A percentile compares a stretch with the other conserved stretches of the same genome.
phyloP scores from a whole-genome alignment of 345 rosid species.

The Limnanthes douglasii region DNA sequence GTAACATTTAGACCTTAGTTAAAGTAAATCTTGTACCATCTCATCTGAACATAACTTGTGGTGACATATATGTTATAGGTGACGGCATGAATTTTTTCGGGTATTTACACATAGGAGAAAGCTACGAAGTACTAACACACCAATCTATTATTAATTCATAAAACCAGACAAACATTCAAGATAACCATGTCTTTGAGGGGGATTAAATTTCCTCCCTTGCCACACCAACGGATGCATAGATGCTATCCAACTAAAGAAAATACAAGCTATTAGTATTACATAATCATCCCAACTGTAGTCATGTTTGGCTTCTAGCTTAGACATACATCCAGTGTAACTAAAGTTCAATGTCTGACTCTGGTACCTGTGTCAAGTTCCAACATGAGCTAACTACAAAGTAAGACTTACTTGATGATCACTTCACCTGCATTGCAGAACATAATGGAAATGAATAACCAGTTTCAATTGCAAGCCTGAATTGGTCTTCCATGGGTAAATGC shows the following conservation, averaged over 20 bases:
- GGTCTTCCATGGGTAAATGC: conserved; percentile 29
- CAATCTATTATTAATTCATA: no score
- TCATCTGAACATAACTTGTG: no score
- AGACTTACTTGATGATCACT: background rate
- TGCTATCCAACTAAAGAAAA: conserved; percentile 1
- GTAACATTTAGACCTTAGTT: no score
- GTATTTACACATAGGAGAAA: no score
- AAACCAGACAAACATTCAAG: no score
- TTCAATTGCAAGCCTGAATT: conserved; percentile 65
- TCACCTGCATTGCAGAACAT: conserved; percentile 5
- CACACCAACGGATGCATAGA: background rate
- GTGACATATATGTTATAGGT: no score
- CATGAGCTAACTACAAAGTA: background rate
- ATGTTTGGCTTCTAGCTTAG: background rate
- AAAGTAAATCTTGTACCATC: no score
- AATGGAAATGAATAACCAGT: conserved; percentile 1
- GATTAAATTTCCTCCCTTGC: background rate
- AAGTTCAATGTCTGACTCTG: background rate
- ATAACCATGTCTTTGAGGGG: no score
- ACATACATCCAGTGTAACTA: background rate
- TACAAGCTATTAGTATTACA: conserved; percentile 3
- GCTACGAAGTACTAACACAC: no score
- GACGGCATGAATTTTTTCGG: no score
- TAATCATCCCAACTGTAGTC: background rate
- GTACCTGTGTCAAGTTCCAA: background rate